These are phyloP conservation scores for Debaryomyces singareniensis DNA, from an alignment of 1,139 yeast genomes.

Conservation along the genomic window DNA sequence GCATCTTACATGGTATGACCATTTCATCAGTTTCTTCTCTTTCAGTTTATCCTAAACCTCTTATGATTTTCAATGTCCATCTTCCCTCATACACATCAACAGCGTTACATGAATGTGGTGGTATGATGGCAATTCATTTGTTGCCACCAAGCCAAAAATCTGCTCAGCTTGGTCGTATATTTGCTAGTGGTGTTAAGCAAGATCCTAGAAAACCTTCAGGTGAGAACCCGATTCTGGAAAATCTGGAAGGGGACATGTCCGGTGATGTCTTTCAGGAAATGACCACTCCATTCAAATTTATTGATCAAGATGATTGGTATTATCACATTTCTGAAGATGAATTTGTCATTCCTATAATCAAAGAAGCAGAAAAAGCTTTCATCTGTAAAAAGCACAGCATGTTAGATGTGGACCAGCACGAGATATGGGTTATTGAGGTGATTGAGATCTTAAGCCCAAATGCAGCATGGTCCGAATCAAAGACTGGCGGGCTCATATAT, in stretches of 20 bases:
- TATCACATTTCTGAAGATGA: conserved; percentile 10
- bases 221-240: background rate
- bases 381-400: conserved; percentile 54
- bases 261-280: conserved; percentile 40
- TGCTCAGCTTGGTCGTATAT: conserved; percentile 48
- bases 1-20: conserved; percentile 60
- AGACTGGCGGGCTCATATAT: conserved; percentile 59
- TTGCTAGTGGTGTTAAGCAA: conserved; percentile 51
- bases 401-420: conserved; percentile 69
- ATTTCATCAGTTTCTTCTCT: conserved; percentile 76
- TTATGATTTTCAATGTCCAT: conserved; percentile 76
- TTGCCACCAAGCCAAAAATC: conserved; percentile 52
- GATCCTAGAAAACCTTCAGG: conserved; percentile 11
- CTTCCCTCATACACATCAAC: conserved; percentile 74
- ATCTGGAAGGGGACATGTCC: conserved; percentile 13
- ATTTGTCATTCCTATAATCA: conserved; percentile 50
- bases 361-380: conserved; percentile 54
- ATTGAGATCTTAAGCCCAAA: conserved; percentile 36
- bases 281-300: conserved; percentile 45
- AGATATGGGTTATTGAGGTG: conserved; percentile 78
- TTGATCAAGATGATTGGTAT: conserved; percentile 22
- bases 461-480: conserved; percentile 8
- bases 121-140: conserved; percentile 65
- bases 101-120: conserved; percentile 47
- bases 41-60: conserved; percentile 65